Percentiles rank a stretch among this genome's conserved stretches.
These are phyloP conservation scores for Fusarium sp. DNA, from an alignment of 2,329 filamentous ascomycete species.

Conservation along the genomic window DNA sequence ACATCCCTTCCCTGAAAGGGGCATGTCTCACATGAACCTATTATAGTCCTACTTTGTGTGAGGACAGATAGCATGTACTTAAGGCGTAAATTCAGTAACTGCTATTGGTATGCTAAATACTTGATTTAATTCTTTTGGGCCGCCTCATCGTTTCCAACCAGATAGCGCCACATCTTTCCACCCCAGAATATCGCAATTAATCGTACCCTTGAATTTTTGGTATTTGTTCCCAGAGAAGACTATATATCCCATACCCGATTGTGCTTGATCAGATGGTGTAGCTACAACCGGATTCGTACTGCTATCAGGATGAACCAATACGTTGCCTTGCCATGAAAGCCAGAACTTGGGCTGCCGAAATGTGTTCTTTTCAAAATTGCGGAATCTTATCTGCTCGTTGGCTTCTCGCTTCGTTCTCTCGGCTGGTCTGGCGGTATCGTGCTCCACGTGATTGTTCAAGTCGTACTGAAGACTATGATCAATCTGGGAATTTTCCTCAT, in stretches of 20 bases:
- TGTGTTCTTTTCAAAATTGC: constrained; percentile 29
- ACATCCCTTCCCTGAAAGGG: too few relatives aligned
- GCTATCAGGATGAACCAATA: not conserved
- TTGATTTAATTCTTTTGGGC: too few relatives aligned
- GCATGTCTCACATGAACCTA: too few relatives aligned
- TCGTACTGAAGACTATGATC: too few relatives aligned
- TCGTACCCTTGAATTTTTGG: constrained; percentile 12
- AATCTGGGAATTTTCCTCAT: not conserved
- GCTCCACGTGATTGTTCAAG: not conserved
- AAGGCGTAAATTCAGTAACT: too few relatives aligned
- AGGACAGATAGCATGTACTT: too few relatives aligned
- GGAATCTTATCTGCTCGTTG: not conserved
- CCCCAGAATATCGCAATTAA: constrained; percentile 2
- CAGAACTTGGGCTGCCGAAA: constrained; percentile 36
- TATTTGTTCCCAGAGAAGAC: constrained; percentile 24
- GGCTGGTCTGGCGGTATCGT: not conserved
- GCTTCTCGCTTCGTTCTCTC: not conserved
- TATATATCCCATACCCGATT: constrained; percentile 21
- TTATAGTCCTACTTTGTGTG: too few relatives aligned
- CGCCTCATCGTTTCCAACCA: constrained; percentile 7
- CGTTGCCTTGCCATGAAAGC: constrained; percentile 18
- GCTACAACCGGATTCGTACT: fast-evolving
- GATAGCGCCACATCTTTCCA: constrained; percentile 10
- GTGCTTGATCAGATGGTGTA: not conserved
- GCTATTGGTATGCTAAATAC: too few relatives aligned